phyloP scores from a whole-genome alignment of 768 basidiomycete species.

The Scleroderma bovista region DNA sequence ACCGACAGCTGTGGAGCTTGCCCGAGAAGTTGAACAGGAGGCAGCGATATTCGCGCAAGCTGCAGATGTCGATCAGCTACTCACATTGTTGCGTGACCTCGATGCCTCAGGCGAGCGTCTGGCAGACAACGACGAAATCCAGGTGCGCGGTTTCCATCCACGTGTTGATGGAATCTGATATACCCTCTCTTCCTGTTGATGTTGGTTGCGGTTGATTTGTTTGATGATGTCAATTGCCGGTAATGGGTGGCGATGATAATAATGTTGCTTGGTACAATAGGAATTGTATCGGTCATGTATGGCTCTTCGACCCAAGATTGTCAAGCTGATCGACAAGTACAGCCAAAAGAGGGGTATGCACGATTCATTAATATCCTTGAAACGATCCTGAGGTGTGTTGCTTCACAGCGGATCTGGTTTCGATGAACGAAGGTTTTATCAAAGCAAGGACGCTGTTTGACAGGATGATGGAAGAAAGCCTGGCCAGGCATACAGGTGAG shows the following conservation, averaged over 20 bases:
- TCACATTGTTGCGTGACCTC: slow-evolving; percentile 66
- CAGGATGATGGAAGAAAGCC: slow-evolving; percentile 87
- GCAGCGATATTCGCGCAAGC: slow-evolving; percentile 84
- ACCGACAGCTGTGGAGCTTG: slow-evolving; percentile 68
- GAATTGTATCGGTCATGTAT: slow-evolving; percentile 89
- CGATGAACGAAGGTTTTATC: slow-evolving; percentile 93
- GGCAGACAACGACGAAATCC: slow-evolving; percentile 88
- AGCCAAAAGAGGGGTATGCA: slow-evolving; percentile 77
- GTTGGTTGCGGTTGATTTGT: no score
- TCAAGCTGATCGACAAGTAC: slow-evolving; percentile 95
- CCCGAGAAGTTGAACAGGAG: slow-evolving; percentile 81
- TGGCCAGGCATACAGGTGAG: slow-evolving; percentile 63
- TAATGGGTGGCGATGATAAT: not conserved
- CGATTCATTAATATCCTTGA: not conserved
- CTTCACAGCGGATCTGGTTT: slow-evolving; percentile 76
- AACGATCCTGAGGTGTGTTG: not conserved
- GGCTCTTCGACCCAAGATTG: slow-evolving; percentile 88
- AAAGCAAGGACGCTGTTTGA: slow-evolving; percentile 88
- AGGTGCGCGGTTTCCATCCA: slow-evolving; percentile 37
- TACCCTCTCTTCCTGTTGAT: not conserved
- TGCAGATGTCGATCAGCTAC: slow-evolving; percentile 73
- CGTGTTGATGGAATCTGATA: not conserved
- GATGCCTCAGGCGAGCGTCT: slow-evolving; percentile 77
- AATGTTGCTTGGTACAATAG: slow-evolving; percentile 32
- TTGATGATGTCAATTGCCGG: no score